These are phyloP conservation scores for Mortierella sp. DNA, from an alignment of 371 early-diverging fungal species.

Conservation along the genomic window DNA sequence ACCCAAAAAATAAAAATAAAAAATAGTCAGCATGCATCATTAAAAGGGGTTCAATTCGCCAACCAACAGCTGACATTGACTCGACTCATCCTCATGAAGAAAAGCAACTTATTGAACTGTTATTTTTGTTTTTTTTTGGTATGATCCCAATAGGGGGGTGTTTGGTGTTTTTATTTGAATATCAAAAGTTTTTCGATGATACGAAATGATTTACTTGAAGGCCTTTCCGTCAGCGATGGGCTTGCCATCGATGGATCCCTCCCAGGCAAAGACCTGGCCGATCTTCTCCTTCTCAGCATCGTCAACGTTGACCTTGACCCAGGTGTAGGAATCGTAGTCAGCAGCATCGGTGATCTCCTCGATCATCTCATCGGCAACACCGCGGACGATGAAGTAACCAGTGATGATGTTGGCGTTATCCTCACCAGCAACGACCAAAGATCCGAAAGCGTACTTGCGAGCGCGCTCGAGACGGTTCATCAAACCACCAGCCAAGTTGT, in stretches of 20 bases:
- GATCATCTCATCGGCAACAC: conserved; percentile 80
- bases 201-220: conserved; percentile 74
- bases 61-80: background rate
- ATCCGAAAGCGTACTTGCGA: conserved; percentile 96
- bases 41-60: background rate
- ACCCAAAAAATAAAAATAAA: background rate
- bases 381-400: conserved; percentile 96
- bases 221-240: conserved; percentile 80
- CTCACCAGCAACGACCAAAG: conserved; percentile 87
- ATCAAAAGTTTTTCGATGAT: background rate
- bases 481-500: conserved; percentile 93
- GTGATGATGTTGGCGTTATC: conserved; percentile 91
- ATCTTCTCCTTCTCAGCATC: conserved; percentile 57
- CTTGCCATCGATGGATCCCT: conserved; percentile 66
- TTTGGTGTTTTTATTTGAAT: background rate
- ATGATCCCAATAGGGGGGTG: background rate
- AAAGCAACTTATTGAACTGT: too few species aligned
- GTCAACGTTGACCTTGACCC: conserved; percentile 75
- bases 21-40: background rate
- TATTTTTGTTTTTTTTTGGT: too few species aligned
- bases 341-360: conserved; percentile 89
- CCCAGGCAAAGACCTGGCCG: conserved; percentile 69
- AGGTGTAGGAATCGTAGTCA: conserved; percentile 90
- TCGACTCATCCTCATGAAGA: too few species aligned
- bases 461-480: conserved; percentile 93